Base-by-base conservation (phyloP, 495 filamentous ascomycete species). In the Immersiella caudata region DNA sequence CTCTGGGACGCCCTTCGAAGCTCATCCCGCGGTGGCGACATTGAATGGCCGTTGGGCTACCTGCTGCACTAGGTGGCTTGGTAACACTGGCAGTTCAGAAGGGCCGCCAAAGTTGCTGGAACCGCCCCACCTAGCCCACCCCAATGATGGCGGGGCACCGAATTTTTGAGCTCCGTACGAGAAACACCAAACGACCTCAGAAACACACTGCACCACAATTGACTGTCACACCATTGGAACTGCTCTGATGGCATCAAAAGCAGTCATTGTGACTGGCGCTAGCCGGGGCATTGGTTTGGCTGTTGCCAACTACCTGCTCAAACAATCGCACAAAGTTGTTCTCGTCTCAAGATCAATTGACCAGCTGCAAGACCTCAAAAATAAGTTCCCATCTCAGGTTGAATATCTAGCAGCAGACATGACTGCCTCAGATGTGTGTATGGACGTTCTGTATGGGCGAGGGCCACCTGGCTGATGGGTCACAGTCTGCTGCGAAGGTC, bases 211-310 rank as follows among this genome's bases (percentile, higher is more conserved):
- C 33, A 50, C 21, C 33, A 50, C 21, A 40, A 20, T 24, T 40
- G 18, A 2, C n/a, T 7, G n/a, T 36, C 57, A 59, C 57, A 29
- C 18, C 18, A 11, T 29, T 29, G 6, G 11, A 7, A 26, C 18
- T 36, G 33, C 21, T 25, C 79, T 49, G 20, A 79, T 76, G 74
- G 40, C 70, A 25, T 74, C 80, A 24, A 90, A 91, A 76, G 85
- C 84, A 21, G 82, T 91, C 68, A 82, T 93, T 54, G 82, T 93
- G 29, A 93, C 90, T 4, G 91, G 91, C 18, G 77, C 86, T 18
- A 89, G 87, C 64, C 85, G 87, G 16, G 94, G 95, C 40, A 91
- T 98, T 67, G 95, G 95, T 57, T 85, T 91, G 24, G 92, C 92
- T 11, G 86, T 94, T 26, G 85, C 91, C 29, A 82, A 90, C 68